Evolutionary conservation across 768 basidiomycete genomes (phyloP).

Genomic region (Termitomyces sp.): DNA sequence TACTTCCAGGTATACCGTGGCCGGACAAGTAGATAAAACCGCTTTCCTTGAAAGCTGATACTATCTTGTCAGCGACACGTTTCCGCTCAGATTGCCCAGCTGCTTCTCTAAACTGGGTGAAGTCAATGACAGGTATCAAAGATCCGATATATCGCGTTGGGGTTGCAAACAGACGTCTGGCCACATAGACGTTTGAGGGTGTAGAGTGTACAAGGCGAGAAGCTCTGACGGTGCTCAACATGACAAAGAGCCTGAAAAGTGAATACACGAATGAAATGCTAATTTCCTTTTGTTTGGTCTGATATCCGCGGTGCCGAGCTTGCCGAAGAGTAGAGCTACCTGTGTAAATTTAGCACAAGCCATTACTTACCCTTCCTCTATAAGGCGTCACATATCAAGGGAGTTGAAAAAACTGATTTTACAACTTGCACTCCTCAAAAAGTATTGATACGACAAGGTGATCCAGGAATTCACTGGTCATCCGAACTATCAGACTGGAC

Average conservation of each 20-base stretch:
- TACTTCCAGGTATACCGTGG: constrained; percentile 60
- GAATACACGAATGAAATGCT: too few relatives aligned
- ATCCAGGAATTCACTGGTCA: too few relatives aligned
- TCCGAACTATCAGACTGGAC: too few relatives aligned
- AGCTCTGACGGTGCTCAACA: constrained; percentile 20
- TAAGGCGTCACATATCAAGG: too few relatives aligned
- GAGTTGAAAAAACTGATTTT: too few relatives aligned
- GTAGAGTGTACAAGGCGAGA: constrained; percentile 16
- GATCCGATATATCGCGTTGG: constrained; percentile 16
- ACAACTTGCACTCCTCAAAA: too few relatives aligned
- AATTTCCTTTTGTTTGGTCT: too few relatives aligned
- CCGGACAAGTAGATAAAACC: constrained; percentile 76
- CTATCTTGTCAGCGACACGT: constrained; percentile 59
- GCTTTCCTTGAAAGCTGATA: constrained; percentile 71
- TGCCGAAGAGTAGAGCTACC: too few relatives aligned
- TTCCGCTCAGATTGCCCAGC: constrained; percentile 50
- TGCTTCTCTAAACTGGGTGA: constrained; percentile 56
- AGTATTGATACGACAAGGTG: too few relatives aligned
- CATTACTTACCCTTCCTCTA: too few relatives aligned
- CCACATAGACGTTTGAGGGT: not conserved
- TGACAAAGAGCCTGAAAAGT: constrained; percentile 1
- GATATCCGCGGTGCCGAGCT: too few relatives aligned
- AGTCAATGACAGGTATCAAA: constrained; percentile 79
- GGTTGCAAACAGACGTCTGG: constrained; percentile 23
- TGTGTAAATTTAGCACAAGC: too few relatives aligned